These are phyloP conservation scores for Rosa chinensis DNA, from an alignment of 306 rosid genomes.

Conservation along the genomic window DNA sequence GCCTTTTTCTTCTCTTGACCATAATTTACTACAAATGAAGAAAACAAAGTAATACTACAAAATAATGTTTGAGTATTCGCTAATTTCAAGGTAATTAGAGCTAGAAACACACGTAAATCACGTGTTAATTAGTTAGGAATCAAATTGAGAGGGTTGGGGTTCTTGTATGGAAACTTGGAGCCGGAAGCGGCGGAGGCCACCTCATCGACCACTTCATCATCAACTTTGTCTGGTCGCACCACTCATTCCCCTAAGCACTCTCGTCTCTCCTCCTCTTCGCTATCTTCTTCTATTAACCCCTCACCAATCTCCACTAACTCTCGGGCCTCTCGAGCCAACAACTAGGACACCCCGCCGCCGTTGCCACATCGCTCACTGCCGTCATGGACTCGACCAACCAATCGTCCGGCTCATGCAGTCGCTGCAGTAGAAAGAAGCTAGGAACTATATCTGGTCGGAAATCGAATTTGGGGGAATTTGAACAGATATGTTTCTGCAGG, in stretches of 20 bases:
- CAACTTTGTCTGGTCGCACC: conserved; percentile 62
- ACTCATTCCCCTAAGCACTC: conserved; percentile 80
- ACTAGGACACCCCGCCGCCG: conserved; percentile 20
- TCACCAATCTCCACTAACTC: conserved; percentile 66
- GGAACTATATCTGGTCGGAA: no score
- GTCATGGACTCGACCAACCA: conserved; percentile 78
- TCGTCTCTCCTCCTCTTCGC: conserved; percentile 46
- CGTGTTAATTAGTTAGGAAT: conserved; percentile 26
- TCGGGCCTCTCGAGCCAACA: conserved; percentile 44
- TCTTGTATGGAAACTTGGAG: conserved; percentile 99
- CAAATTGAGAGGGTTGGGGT: conserved; percentile 81
- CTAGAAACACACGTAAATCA: no score
- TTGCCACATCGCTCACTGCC: conserved; percentile 23
- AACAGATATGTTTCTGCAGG: no score
- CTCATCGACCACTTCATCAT: conserved; percentile 99
- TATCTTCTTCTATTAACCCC: conserved; percentile 17
- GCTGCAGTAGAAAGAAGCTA: conserved; percentile 48
- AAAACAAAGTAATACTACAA: no score
- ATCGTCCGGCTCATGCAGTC: conserved; percentile 81
- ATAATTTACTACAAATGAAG: no score
- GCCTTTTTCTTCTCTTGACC: no score
- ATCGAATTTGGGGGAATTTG: no score
- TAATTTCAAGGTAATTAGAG: no score
- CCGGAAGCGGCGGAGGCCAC: conserved; percentile 99
- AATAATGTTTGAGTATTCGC: no score